Conservation (phyloP, 495 filamentous ascomycete genomes). For the Talaromyces adpressus region DNA sequence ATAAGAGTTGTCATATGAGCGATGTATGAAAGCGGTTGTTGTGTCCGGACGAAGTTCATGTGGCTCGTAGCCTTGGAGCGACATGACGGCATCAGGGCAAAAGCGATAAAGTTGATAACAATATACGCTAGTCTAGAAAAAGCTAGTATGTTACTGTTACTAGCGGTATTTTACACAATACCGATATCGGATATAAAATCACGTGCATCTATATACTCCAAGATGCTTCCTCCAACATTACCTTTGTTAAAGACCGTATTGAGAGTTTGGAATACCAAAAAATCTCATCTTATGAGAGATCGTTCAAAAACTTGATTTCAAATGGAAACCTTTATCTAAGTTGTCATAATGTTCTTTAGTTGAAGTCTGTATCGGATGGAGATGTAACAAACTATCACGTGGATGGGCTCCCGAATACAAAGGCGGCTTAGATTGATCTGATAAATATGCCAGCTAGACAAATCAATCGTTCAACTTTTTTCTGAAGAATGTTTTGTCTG, state of each 20-base stretch:
- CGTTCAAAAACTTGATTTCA: neutral
- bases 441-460: neutral
- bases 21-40: neutral
- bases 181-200: neutral
- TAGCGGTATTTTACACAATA: neutral
- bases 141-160: neutral
- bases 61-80: neutral
- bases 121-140: neutral
- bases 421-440: neutral
- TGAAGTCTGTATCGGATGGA: neutral
- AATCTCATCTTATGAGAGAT: neutral
- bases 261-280: neutral
- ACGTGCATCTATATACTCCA: neutral
- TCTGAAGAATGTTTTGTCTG: neutral
- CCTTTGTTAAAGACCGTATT: no score
- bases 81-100: slow-evolving; percentile 5
- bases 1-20: neutral
- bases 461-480: neutral
- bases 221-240: no score
- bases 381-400: neutral
- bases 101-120: slow-evolving; percentile 1
- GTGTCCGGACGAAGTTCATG: neutral
- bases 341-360: neutral
- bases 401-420: neutral
- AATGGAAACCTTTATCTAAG: neutral